These are phyloP conservation scores for Entomortierella parvispora DNA, from an alignment of 192 early-diverging fungal species.

Conservation along the genomic window DNA sequence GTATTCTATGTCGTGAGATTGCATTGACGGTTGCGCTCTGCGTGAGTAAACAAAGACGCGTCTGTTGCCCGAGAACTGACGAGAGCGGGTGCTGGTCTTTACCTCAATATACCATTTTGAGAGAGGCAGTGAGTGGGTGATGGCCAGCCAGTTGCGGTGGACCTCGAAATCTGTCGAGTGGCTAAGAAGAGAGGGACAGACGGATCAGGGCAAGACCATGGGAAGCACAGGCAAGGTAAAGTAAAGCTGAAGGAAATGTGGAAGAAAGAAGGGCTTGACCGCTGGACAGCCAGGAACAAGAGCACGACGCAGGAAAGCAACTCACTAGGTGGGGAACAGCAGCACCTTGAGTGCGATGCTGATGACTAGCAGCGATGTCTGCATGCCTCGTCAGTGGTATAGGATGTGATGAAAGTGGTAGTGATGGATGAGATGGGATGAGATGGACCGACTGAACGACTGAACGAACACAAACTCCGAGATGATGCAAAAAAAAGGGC, in stretches of 20 bases:
- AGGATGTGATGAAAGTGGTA: not conserved
- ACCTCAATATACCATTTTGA: conserved; percentile 88
- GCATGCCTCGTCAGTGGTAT: conserved; percentile 33
- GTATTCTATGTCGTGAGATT: conserved; percentile 72
- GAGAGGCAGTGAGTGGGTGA: conserved; percentile 87
- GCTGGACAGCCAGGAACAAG: not conserved
- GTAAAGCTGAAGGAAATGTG: not conserved
- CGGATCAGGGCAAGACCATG: not conserved
- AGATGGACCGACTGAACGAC: no score
- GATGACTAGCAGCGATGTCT: conserved; percentile 55
- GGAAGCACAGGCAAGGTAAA: not conserved
- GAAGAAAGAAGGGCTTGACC: not conserved
- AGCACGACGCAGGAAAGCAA: not conserved
- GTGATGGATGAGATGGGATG: not conserved
- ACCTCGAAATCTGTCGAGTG: conserved; percentile 99
- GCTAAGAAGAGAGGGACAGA: conserved; percentile 32
- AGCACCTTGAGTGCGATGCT: conserved; percentile 67
- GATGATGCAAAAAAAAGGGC: no score
- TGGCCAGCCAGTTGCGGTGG: conserved; percentile 96
- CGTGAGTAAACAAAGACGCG: not conserved
- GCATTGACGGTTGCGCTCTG: no score
- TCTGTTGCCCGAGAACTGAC: not conserved
- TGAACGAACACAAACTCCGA: no score
- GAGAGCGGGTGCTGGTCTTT: conserved; percentile 6
- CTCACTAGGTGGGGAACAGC: conserved; percentile 79